Evolutionary conservation across 2,329 filamentous ascomycete genomes (phyloP).

Genomic region (Penicillium sclerotigenum): DNA sequence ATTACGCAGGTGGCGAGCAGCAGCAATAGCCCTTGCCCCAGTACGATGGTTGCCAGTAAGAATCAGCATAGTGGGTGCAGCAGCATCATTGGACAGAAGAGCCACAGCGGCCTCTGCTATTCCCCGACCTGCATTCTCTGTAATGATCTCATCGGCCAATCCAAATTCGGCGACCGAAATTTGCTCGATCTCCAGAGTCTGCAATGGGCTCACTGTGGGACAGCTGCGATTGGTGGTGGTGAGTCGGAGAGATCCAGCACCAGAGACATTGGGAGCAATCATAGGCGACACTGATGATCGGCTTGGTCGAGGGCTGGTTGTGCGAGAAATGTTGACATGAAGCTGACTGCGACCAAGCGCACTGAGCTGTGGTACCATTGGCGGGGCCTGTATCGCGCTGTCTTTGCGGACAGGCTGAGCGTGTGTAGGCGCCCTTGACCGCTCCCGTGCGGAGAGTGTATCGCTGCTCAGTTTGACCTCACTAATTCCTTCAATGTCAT

Average conservation of each 20-base stretch:
- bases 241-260: slow-evolving; percentile 49
- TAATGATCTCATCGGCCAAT: slow-evolving; percentile 82
- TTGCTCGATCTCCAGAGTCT: slow-evolving; percentile 90
- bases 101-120: slow-evolving; percentile 77
- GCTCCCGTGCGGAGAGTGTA: slow-evolving; percentile 44
- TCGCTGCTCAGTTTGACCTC: slow-evolving; percentile 47
- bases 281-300: slow-evolving; percentile 45
- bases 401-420: slow-evolving; percentile 42
- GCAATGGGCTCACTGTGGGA: slow-evolving; percentile 63
- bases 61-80: slow-evolving; percentile 63
- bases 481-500: slow-evolving; percentile 48
- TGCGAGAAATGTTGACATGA: slow-evolving; percentile 32
- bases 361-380: slow-evolving; percentile 36
- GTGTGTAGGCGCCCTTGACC: slow-evolving; percentile 38
- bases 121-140: slow-evolving; percentile 84
- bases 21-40: slow-evolving; percentile 78
- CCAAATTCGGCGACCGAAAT: slow-evolving; percentile 84
- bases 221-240: slow-evolving; percentile 54
- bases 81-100: slow-evolving; percentile 57
- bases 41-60: slow-evolving; percentile 95
- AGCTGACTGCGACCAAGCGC: slow-evolving; percentile 36
- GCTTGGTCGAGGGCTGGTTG: slow-evolving; percentile 40
- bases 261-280: slow-evolving; percentile 35
- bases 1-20: slow-evolving; percentile 80
- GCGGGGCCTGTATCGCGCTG: slow-evolving; percentile 41